A percentile compares a stretch with the other conserved stretches of the same genome.
These are phyloP conservation scores for Fomitopsis betulina DNA, from an alignment of 1,284 basidiomycete species.

Conservation along the genomic window DNA sequence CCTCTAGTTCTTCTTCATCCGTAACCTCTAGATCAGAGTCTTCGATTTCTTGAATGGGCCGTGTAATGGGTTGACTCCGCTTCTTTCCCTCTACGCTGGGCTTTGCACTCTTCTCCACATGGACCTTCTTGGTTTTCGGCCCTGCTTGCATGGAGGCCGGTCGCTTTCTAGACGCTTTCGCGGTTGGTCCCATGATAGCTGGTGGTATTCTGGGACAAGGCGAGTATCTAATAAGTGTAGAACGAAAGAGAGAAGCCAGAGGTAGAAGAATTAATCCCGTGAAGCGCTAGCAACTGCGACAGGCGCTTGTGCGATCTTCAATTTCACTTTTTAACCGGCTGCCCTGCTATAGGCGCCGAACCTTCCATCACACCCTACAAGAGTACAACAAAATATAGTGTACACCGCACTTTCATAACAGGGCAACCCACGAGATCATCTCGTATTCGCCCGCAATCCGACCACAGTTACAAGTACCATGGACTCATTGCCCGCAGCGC, in stretches of 20 bases:
- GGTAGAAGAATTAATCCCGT: neutral
- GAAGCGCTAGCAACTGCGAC: neutral
- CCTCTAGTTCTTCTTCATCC: constrained; percentile 25
- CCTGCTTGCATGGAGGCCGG: constrained; percentile 40
- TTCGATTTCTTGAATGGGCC: constrained; percentile 26
- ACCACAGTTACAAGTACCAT: too few relatives aligned
- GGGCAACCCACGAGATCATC: too few relatives aligned
- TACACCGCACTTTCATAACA: too few relatives aligned
- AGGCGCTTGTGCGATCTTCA: neutral
- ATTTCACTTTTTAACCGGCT: too few relatives aligned
- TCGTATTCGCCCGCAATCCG: too few relatives aligned
- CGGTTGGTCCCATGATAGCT: neutral
- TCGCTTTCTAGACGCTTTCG: constrained; percentile 41
- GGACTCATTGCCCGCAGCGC: too few relatives aligned
- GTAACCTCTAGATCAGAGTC: constrained; percentile 32
- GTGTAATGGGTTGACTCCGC: constrained; percentile 51
- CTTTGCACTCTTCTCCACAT: constrained; percentile 30
- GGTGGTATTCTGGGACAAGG: neutral
- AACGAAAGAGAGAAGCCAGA: neutral
- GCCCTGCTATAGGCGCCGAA: too few relatives aligned
- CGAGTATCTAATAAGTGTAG: neutral
- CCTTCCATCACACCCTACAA: too few relatives aligned
- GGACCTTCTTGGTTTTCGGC: constrained; percentile 48
- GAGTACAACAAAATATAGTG: too few relatives aligned
- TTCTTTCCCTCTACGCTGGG: constrained; percentile 30